Evolutionary conservation across 345 rosid genomes (phyloP), one percentile per base, ranked within the genome.

Genomic region (Chamaenerion angustifolium): DNA sequence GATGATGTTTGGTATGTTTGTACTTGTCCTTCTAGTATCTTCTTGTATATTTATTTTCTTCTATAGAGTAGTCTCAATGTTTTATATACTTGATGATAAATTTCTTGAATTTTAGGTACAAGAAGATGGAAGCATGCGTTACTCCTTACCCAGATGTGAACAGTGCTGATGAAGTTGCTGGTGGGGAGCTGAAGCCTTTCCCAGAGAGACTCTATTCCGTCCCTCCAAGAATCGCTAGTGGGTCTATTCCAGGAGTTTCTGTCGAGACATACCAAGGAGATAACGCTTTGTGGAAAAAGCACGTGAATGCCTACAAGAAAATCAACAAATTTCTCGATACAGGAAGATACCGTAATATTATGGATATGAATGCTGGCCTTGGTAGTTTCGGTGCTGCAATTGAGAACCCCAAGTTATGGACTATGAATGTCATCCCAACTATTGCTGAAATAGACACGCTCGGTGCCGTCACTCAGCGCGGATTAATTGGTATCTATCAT

Each of bases 191-290:
- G 65, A 77, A 83, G 65, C 66, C 66, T 15, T 90, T 83, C 60
- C 95, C 98, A 3, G 78, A 79, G 53, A 81, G 98, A 62, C 83
- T 89, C 40, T 66, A 68, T 52, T 81, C 94, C 46, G 64, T 78
- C 19, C 95, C 98, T n/a, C 94, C 95, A 17, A 76, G 94, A 73
- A 69, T 90, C 59, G 73, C 82, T 31, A 81, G 85, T 43, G 94
- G 94, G 50, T 79, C 88, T 13, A 49, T 83, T 66, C 71, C 86
- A 58, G 98, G 88, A 58, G 77, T 90, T 62, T 77, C 95, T 12
- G 75, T 60, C 52, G 94, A 86, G 72, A 68, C 70, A 9, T 90
- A 86, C 68, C 74, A 74, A 56, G 95, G 75, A 44, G 90, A 90
- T 70, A 79, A 68, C 56, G 52, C 65, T 15, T 66, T 69, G 48